These are phyloP conservation scores for Acorus calamus DNA, from an alignment of 106 monocot species.

Conservation along the genomic window DNA sequence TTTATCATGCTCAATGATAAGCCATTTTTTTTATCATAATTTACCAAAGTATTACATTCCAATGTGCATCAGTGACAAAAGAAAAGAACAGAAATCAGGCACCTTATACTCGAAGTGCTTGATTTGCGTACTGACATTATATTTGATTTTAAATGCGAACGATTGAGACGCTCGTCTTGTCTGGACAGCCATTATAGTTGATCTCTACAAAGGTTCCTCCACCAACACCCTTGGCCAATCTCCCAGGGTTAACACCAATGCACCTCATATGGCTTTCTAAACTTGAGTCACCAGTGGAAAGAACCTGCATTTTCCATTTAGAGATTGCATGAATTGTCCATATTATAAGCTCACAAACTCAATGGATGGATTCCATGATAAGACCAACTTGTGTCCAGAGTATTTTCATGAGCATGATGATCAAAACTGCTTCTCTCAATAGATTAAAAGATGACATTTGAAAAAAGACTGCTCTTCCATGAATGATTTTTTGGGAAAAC, in stretches of 20 bases:
- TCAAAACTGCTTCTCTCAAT: not conserved
- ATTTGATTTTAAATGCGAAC: constrained; percentile 45
- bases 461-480: not conserved
- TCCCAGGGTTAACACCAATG: constrained; percentile 84
- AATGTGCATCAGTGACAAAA: too few species aligned
- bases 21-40: too few species aligned
- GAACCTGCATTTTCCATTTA: constrained; percentile 26
- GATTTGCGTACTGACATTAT: too few species aligned
- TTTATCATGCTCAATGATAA: too few species aligned
- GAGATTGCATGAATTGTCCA: too few species aligned
- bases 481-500: not conserved
- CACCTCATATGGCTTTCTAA: constrained; percentile 23
- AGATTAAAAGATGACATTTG: not conserved
- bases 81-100: too few species aligned
- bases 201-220: constrained; percentile 89
- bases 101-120: too few species aligned
- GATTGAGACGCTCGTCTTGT: constrained; percentile 52
- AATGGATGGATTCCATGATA: too few species aligned
- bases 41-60: too few species aligned
- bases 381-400: not conserved
- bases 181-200: constrained; percentile 37
- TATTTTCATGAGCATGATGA: not conserved
- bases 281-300: constrained; percentile 24
- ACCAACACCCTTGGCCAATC: constrained; percentile 85
- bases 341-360: too few species aligned